These are phyloP conservation scores for Amanita pallidorosea DNA, from an alignment of 768 basidiomycete genomes.

Conservation along the genomic window DNA sequence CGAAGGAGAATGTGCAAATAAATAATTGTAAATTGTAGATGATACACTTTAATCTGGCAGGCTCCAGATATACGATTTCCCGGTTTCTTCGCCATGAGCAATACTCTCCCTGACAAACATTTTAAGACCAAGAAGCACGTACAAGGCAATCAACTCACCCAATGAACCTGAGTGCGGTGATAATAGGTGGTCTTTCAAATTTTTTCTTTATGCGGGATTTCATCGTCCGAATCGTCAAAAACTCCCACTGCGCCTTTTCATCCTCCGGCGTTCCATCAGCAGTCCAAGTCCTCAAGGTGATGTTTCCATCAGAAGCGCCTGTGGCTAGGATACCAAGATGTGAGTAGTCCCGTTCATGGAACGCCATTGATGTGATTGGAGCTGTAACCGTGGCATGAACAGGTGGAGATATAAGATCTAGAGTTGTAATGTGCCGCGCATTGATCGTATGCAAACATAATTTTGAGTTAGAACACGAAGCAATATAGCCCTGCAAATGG, in stretches of 20 bases:
- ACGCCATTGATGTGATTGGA: conserved; percentile 66
- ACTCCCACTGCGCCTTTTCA: conserved; percentile 64
- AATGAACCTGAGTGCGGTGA: conserved; percentile 75
- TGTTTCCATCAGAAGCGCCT: conserved; percentile 64
- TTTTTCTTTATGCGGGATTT: conserved; percentile 33
- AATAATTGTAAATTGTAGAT: neutral
- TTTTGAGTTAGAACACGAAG: conserved; percentile 63
- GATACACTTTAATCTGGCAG: conserved; percentile 34
- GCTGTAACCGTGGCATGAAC: conserved; percentile 35
- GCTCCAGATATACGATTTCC: conserved; percentile 47
- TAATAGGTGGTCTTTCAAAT: conserved; percentile 29
- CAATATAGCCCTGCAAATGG: conserved; percentile 65
- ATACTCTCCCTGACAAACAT: conserved; percentile 35
- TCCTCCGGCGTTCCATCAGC: conserved; percentile 61
- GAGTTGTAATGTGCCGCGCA: conserved; percentile 60
- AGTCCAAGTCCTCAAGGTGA: conserved; percentile 78
- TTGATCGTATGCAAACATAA: conserved; percentile 84
- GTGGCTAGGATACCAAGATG: conserved; percentile 71
- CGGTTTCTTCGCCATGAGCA: conserved; percentile 56
- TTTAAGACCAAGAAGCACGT: neutral
- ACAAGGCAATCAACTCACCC: conserved; percentile 39
- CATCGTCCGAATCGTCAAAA: conserved; percentile 59
- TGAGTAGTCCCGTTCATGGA: conserved; percentile 85
- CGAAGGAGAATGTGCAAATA: too few species aligned
- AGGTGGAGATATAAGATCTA: conserved; percentile 45